Conservation (phyloP, 345 rosid genomes). For the Eucalyptus pauciflora region DNA sequence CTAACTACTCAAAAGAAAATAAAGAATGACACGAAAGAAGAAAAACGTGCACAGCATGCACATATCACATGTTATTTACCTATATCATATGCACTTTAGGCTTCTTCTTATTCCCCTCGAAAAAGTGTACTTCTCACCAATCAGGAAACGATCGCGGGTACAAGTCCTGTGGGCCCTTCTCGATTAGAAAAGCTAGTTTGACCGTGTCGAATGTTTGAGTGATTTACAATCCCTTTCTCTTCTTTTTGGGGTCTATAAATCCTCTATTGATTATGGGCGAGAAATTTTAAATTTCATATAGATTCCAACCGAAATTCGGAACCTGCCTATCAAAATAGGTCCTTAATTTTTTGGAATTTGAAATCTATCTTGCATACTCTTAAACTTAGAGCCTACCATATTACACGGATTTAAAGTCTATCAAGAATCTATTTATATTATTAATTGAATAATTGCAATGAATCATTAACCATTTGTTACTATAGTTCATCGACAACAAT, state of each 20-base stretch:
- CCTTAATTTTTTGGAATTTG: accelerated
- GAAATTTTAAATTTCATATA: accelerated
- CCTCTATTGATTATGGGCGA: not conserved
- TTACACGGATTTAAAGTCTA: accelerated
- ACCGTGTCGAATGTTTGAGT: accelerated
- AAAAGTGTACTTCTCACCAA: not conserved
- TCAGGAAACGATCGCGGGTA: not conserved
- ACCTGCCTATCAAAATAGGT: accelerated
- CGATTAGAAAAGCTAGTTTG: not conserved
- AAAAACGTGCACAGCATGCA: not conserved
- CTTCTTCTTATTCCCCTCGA: too few relatives aligned
- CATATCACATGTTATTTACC: accelerated
- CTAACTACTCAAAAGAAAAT: not conserved
- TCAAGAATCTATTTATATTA: accelerated
- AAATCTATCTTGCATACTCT: accelerated
- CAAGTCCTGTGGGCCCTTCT: not conserved
- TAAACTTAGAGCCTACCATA: accelerated
- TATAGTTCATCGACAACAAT: accelerated
- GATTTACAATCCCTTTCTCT: not conserved
- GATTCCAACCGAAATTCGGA: accelerated
- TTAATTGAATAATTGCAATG: accelerated
- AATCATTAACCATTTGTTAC: too few relatives aligned
- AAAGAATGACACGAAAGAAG: not conserved
- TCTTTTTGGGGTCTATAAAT: not conserved
- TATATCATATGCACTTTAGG: not conserved